phyloP scores from a whole-genome alignment of 1,284 basidiomycete species.

The Filobasidium uniguttulatum region DNA sequence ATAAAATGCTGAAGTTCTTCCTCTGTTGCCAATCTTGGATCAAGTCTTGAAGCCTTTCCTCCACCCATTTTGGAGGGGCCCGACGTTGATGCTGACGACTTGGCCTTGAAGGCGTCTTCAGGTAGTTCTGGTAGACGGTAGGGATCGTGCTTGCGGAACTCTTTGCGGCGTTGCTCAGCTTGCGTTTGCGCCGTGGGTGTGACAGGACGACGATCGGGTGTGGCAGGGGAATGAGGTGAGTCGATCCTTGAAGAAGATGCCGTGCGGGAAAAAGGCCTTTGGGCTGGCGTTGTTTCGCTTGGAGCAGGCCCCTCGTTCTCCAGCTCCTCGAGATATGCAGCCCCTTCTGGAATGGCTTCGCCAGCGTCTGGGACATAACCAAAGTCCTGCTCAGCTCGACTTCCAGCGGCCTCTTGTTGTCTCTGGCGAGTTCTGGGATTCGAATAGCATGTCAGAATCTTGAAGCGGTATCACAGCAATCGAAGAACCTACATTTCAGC shows the following conservation, averaged over 20 bases:
- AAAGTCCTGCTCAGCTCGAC: constrained; percentile 11
- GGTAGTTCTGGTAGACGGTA: constrained; percentile 62
- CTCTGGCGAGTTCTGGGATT: constrained; percentile 11
- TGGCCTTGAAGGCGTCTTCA: constrained; percentile 43
- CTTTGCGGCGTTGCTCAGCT: constrained; percentile 19
- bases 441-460: neutral
- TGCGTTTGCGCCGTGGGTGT: constrained; percentile 15
- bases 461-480: too few relatives aligned
- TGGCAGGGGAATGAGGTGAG: constrained; percentile 24
- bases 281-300: constrained; percentile 16
- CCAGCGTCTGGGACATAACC: constrained; percentile 28
- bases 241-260: neutral
- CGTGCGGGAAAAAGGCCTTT: neutral
- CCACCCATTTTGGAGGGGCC: neutral
- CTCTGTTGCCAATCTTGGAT: constrained; percentile 83
- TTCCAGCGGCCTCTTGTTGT: constrained; percentile 24
- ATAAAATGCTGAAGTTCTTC: constrained; percentile 81
- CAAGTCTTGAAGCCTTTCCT: constrained; percentile 43
- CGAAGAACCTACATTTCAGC: constrained; percentile 42
- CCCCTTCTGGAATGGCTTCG: constrained; percentile 45
- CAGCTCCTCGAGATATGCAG: constrained; percentile 75
- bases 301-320: constrained; percentile 44
- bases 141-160: constrained; percentile 51
- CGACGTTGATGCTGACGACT: constrained; percentile 39
- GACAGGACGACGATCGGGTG: constrained; percentile 37